Evolutionary conservation across 2,329 filamentous ascomycete genomes (phyloP), one percentile per base, ranked within the genome.

Genomic region (Xylariaceae sp.): DNA sequence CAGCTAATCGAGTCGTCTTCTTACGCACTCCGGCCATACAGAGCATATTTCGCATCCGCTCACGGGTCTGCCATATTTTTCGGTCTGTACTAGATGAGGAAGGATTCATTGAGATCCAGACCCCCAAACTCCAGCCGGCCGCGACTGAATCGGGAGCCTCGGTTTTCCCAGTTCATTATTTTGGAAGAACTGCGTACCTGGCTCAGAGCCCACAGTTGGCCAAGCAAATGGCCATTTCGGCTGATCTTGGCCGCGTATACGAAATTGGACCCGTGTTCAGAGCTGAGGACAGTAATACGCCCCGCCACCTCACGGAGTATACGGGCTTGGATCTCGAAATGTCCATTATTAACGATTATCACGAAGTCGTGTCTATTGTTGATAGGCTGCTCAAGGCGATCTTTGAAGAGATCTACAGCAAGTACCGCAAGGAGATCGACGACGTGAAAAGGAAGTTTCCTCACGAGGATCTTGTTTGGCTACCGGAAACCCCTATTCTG

Each of bases 251-350:
- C 59, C 86, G 87, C 54, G 92, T 97, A 5, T 97, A 93, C 69
- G 92, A 97, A 72, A 87, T 94, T 64, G 90, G 90, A 13, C 87
- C 90, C 1, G 92, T 97, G 5, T 97, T 97, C 80, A 86, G 92
- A 66, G 92, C 92, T 0, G 92, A 97, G 73, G 95, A 97, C 77
- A 95, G 90, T 71, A 97, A 97, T 74, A 97, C 92, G 0, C 92
- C 96, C 70, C 87, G 92, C 44, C 92, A 97, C 73, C 80, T 97
- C 79, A 96, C 92, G 0, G 92, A 97, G 73, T 97, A 95, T 72
- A 97, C 92, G 3, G 92, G 92, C 57, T 80, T 97, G 35, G 92
- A 97, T 80, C 74, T 97, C 15, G 92, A 97, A 71, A 97, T 97
- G 93, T 83, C 87, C 2, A 90, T 97, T 64, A 88, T 92, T 53